Percentiles rank a stretch among this genome's conserved stretches.
Conservation (phyloP, 768 basidiomycete species). For the Phylloporus scabripes region DNA sequence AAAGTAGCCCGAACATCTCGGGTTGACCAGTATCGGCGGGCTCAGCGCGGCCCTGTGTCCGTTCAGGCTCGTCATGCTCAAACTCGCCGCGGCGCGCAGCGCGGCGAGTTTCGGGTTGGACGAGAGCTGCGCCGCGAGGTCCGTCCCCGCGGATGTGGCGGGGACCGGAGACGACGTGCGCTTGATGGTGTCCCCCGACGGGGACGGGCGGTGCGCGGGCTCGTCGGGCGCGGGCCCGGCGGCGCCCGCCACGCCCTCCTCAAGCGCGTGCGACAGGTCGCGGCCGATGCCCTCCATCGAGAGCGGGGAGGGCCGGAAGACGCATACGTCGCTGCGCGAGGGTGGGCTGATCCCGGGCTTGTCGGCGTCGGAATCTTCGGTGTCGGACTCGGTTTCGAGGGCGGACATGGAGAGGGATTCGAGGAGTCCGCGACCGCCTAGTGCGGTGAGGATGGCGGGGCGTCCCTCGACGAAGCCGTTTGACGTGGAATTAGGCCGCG, state of each 20-base stretch:
- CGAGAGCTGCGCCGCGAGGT: conserved; percentile 43
- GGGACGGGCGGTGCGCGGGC: neutral
- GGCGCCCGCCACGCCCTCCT: conserved; percentile 12
- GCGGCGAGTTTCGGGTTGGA: conserved; percentile 46
- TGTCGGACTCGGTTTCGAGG: conserved; percentile 46
- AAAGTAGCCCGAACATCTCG: conserved; percentile 94
- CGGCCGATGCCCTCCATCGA: conserved; percentile 32
- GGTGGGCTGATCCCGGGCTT: conserved; percentile 4
- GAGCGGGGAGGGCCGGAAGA: conserved; percentile 12
- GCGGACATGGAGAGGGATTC: conserved; percentile 50
- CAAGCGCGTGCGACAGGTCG: conserved; percentile 29
- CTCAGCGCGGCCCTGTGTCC: conserved; percentile 29
- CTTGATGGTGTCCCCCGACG: conserved; percentile 2
- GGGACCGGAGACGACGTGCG: conserved; percentile 5
- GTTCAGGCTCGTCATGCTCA: conserved; percentile 27
- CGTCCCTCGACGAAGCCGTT: conserved; percentile 16
- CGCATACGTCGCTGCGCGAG: conserved; percentile 9
- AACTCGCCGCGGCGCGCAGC: conserved; percentile 30
- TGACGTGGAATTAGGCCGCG: conserved; percentile 20
- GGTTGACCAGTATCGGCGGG: conserved; percentile 66
- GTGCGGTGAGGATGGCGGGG: conserved; percentile 17
- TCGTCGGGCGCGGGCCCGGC: neutral
- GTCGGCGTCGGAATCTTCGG: conserved; percentile 20
- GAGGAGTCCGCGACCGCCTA: conserved; percentile 31
- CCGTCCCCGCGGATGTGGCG: conserved; percentile 14